Evolutionary conservation across 2,329 filamentous ascomycete species (phyloP).

Genomic region (Hysterium pulicare): DNA sequence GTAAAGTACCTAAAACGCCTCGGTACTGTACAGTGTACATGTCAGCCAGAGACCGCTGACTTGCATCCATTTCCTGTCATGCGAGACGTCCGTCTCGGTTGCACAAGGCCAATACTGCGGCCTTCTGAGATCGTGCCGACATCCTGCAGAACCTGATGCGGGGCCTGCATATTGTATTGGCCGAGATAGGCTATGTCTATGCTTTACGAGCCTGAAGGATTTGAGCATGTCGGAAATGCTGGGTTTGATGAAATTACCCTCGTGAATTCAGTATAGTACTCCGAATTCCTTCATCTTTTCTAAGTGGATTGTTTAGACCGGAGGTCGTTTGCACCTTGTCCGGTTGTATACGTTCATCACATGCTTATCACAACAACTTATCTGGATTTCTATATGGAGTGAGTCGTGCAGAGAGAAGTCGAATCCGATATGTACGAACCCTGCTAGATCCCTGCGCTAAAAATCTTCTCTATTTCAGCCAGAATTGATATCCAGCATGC

Average conservation of each 20-base stretch:
- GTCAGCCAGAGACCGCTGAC: constrained; percentile 3
- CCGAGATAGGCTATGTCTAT: not conserved
- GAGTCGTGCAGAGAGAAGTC: no score
- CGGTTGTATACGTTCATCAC: no score
- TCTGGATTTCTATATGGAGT: no score
- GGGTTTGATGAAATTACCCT: not conserved
- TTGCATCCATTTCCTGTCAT: constrained; percentile 10
- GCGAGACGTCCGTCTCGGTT: not conserved
- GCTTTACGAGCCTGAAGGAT: not conserved
- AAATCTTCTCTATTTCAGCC: no score
- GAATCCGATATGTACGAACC: no score
- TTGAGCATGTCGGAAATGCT: not conserved
- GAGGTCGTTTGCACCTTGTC: not conserved
- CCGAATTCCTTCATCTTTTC: no score
- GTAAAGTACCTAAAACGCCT: no score
- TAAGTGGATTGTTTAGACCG: no score
- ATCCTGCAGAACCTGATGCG: constrained; percentile 16
- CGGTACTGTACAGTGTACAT: no score
- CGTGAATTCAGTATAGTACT: not conserved
- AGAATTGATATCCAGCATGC: no score
- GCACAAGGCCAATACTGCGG: constrained; percentile 7
- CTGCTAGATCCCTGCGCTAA: no score
- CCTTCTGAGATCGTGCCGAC: constrained; percentile 19
- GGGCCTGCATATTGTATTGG: constrained; percentile 2
- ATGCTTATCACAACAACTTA: no score